Evolutionary conservation across 148 eudicot genomes (phyloP), one percentile per base, ranked within the genome.

Genomic region (Chenopodium quinoa): DNA sequence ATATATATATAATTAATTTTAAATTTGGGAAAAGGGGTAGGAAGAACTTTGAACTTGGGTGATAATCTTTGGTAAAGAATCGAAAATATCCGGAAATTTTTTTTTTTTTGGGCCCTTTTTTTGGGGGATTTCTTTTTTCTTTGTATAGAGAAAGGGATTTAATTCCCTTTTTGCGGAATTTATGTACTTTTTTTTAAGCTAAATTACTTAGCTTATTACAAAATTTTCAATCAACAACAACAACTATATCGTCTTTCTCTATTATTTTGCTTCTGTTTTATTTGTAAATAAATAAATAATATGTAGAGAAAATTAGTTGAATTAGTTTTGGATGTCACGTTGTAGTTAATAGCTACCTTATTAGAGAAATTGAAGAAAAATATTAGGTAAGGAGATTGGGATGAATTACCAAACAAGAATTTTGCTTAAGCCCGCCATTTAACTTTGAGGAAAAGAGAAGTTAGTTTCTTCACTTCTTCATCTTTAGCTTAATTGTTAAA

Each of bases 391-490:
- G 74, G n/a, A 56, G 83, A 80, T 77, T 73, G 81, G 62, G 84
- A 81, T 81, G 82, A 81, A 77, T 84, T 73, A 85, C 87, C 79
- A 81, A 78, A 85, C 79, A 73, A 32, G 66, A 81, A 78, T 85
- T 80, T 81, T 84, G 86, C 81, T 80, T 80, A 76, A 37, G 66
- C 46, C 20, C 20, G 66, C 44, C 40, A 44, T 63, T 17, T 80
- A 80, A 73, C 86, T 80, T 84, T 48, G 83, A 80, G 63, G 81
- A 20, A 77, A 84, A 81, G 84, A 84, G 78, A 84, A 77, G 84
- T 29, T 84, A 58, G 14, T 68, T 56, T 44, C 23, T 56, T 56
- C 23, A 50, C 16, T 46, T 52, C 52, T 65, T n/a, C 44, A 40
- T 40, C 7, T 37, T 25, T 82, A 68, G 70, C 76, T 82, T 82